Percentiles rank a stretch among this genome's conserved stretches.
phyloP scores from a whole-genome alignment of 1,284 basidiomycete species.

The Cystobasidium pallidum region DNA sequence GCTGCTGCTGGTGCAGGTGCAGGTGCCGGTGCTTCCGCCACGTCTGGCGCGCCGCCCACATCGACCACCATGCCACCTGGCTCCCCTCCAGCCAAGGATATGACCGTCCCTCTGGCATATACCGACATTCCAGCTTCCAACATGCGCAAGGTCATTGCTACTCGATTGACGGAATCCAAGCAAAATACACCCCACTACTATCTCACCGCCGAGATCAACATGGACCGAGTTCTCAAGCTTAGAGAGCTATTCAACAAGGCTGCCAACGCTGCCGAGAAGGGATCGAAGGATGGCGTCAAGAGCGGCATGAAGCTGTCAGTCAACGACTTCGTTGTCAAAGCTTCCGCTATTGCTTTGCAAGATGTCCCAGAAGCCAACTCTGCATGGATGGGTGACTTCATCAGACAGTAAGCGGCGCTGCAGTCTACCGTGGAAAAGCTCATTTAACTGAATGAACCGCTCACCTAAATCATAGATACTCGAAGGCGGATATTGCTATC shows the following conservation, averaged over 20 bases:
- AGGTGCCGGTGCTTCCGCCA: constrained; percentile 57
- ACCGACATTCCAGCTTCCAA: constrained; percentile 87
- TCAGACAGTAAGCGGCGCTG: constrained; percentile 75
- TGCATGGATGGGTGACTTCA: constrained; percentile 94
- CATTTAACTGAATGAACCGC: neutral
- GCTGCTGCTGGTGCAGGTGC: constrained; percentile 52
- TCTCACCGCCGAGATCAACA: constrained; percentile 90
- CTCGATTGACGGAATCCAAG: constrained; percentile 89
- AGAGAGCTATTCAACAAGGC: constrained; percentile 90
- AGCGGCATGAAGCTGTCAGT: constrained; percentile 81
- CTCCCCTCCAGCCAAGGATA: constrained; percentile 52
- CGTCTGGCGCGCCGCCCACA: constrained; percentile 57
- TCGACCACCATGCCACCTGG: constrained; percentile 59
- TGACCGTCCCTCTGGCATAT: constrained; percentile 67
- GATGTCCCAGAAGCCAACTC: constrained; percentile 99
- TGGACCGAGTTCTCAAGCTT: constrained; percentile 94
- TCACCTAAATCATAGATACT: constrained; percentile 67
- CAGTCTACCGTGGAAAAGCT: neutral
- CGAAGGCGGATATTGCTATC: constrained; percentile 94
- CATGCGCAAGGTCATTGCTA: constrained; percentile 93
- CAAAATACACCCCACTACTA: constrained; percentile 97
- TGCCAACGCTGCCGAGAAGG: constrained; percentile 63
- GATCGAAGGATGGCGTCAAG: constrained; percentile 68
- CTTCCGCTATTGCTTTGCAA: constrained; percentile 80
- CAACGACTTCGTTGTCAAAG: constrained; percentile 98